phyloP scores from a whole-genome alignment of 768 basidiomycete species.

The Collybia mongolica region DNA sequence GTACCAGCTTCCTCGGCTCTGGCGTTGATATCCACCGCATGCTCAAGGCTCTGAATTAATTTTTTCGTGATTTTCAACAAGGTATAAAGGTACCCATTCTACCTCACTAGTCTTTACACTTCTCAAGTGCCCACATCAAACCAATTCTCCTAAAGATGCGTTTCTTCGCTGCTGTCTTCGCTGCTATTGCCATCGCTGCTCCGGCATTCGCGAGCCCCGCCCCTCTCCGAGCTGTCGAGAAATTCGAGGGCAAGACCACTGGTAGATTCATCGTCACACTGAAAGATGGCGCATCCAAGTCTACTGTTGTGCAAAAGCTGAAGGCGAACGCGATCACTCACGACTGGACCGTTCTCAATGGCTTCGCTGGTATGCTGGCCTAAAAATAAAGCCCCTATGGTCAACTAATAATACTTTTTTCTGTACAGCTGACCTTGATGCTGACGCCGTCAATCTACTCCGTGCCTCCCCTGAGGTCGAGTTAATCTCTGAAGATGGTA shows the following conservation, averaged over 20 bases:
- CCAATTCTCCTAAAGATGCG: conserved; percentile 1
- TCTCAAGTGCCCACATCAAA: conserved; percentile 1
- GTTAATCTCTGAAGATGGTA: conserved; percentile 17
- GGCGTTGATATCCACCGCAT: too few relatives aligned
- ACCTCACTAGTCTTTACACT: background rate
- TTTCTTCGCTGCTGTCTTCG: conserved; percentile 3
- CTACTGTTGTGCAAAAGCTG: too few relatives aligned
- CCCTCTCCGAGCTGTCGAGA: conserved; percentile 1
- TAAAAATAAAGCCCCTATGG: too few relatives aligned
- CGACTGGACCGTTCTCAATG: too few relatives aligned
- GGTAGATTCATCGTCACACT: background rate
- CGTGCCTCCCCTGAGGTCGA: conserved; percentile 21
- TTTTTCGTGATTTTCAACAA: background rate
- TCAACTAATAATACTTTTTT: background rate
- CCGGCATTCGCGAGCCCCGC: conserved; percentile 1
- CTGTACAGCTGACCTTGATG: conserved; percentile 9
- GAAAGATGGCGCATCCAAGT: too few relatives aligned
- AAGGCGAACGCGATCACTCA: too few relatives aligned
- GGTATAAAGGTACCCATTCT: conserved; percentile 2
- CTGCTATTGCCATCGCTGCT: conserved; percentile 1
- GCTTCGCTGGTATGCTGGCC: too few relatives aligned
- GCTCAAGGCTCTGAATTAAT: too few relatives aligned
- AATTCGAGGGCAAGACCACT: conserved; percentile 1
- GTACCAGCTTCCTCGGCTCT: too few relatives aligned
- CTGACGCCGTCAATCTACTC: conserved; percentile 17